phyloP scores from a whole-genome alignment of 1,284 basidiomycete genomes.

The Cryptococcus neoformans region DNA sequence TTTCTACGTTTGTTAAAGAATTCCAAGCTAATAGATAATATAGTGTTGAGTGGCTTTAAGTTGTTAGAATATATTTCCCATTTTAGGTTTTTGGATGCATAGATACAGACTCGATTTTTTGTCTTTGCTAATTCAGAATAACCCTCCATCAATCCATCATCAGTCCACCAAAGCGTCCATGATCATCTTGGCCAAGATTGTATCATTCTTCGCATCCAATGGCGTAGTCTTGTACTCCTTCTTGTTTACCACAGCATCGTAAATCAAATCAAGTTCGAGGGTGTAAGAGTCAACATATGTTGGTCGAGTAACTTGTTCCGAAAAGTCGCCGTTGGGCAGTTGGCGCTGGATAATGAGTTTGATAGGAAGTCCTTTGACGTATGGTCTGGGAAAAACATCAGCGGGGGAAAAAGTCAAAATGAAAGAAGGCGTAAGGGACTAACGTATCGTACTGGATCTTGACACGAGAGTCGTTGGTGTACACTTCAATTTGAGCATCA shows the following conservation, averaged over 20 bases:
- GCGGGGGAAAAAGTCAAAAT: not conserved
- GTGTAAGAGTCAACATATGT: constrained; percentile 51
- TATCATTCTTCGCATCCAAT: constrained; percentile 43
- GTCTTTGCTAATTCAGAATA: not conserved
- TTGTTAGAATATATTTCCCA: not conserved
- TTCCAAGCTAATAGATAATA: constrained; percentile 2
- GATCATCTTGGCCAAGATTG: constrained; percentile 46
- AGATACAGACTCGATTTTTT: constrained; percentile 4
- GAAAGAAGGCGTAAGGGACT: constrained; percentile 8
- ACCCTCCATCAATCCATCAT: not conserved
- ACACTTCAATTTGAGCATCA: constrained; percentile 52
- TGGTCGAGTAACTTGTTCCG: constrained; percentile 37
- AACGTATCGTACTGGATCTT: constrained; percentile 50
- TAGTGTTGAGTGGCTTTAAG: constrained; percentile 46
- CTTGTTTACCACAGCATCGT: constrained; percentile 35
- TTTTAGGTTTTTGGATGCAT: constrained; percentile 13
- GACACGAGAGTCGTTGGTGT: constrained; percentile 46
- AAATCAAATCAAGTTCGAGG: constrained; percentile 37
- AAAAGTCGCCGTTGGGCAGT: constrained; percentile 33
- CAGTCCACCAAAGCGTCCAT: constrained; percentile 33
- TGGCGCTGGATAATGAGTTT: constrained; percentile 40
- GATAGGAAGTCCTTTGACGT: constrained; percentile 51
- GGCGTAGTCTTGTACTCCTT: constrained; percentile 37
- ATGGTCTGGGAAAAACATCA: constrained; percentile 30
- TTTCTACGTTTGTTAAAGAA: not conserved